phyloP scores from a whole-genome alignment of 805 yeast species.

The Alloascoidea africana region DNA sequence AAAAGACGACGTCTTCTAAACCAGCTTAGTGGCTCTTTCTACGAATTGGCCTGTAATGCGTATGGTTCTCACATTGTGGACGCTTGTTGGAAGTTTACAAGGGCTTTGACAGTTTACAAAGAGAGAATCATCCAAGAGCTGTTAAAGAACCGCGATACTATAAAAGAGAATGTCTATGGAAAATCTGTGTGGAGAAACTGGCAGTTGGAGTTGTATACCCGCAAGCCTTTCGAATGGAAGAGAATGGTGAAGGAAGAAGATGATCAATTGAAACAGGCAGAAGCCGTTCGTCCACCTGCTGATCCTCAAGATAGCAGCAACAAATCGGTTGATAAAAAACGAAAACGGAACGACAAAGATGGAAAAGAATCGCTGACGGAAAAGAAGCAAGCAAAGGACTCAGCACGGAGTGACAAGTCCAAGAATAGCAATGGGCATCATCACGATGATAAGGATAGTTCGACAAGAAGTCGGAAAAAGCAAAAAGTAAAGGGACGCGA shows the following conservation, averaged over 20 bases:
- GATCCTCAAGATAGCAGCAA: not conserved
- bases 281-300: slow-evolving; percentile 3
- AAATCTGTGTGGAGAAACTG: slow-evolving; percentile 91
- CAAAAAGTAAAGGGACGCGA: slow-evolving; percentile 3
- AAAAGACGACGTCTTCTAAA: slow-evolving; percentile 59
- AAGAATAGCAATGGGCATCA: not conserved
- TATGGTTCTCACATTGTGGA: slow-evolving; percentile 90
- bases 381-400: not conserved
- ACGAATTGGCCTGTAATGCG: slow-evolving; percentile 60
- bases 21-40: slow-evolving; percentile 36
- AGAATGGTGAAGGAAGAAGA: slow-evolving; percentile 38
- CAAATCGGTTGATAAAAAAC: not conserved
- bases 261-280: slow-evolving; percentile 14
- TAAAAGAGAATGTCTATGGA: slow-evolving; percentile 81
- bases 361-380: slow-evolving; percentile 1
- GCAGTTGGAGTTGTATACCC: slow-evolving; percentile 64
- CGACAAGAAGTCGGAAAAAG: slow-evolving; percentile 8
- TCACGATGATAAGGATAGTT: not conserved
- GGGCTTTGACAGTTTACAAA: slow-evolving; percentile 65
- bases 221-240: slow-evolving; percentile 79
- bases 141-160: slow-evolving; percentile 38
- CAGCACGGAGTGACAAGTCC: not conserved
- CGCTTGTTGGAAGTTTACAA: slow-evolving; percentile 65
- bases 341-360: not conserved
- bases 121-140: slow-evolving; percentile 72